Conservation (phyloP, 495 filamentous ascomycete species). For the Aspergillus sclerotioniger region DNA sequence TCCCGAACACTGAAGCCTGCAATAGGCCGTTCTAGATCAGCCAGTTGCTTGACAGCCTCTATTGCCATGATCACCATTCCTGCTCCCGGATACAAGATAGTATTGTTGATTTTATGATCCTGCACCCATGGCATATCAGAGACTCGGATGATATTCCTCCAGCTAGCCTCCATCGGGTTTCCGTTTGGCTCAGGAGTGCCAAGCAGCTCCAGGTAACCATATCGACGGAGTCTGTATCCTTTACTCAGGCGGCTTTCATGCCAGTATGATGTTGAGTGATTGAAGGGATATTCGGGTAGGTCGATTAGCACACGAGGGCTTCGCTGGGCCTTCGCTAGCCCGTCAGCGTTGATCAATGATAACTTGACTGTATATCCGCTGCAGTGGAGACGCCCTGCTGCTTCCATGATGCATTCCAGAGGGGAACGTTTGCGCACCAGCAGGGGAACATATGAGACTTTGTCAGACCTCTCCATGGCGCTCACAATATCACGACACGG, state of each 20-base stretch:
- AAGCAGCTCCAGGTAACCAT: conserved; percentile 21
- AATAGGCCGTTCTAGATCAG: conserved; percentile 12
- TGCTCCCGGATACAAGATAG: conserved; percentile 34
- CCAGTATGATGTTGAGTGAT: conserved; percentile 27
- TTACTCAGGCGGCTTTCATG: conserved; percentile 13
- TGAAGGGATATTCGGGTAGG: conserved; percentile 46
- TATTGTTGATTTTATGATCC: conserved; percentile 31
- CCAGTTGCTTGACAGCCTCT: conserved; percentile 33
- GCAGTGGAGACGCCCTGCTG: conserved; percentile 33
- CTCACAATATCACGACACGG: conserved; percentile 40
- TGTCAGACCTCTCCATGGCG: background rate
- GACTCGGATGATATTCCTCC: conserved; percentile 27
- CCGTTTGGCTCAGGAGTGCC: conserved; percentile 19
- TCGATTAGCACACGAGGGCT: conserved; percentile 27
- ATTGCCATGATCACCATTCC: conserved; percentile 40
- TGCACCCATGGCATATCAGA: conserved; percentile 36
- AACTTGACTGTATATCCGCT: conserved; percentile 27
- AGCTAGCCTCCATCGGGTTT: conserved; percentile 21
- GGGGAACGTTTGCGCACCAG: conserved; percentile 25
- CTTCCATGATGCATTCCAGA: conserved; percentile 20
- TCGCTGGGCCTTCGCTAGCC: background rate
- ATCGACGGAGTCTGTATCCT: conserved; percentile 2
- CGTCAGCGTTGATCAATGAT: conserved; percentile 22
- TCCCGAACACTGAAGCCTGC: conserved; percentile 29
- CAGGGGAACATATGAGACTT: conserved; percentile 24